These are phyloP conservation scores for Chrysoporthe puriensis DNA, from an alignment of 2,329 filamentous ascomycete species.

Conservation along the genomic window DNA sequence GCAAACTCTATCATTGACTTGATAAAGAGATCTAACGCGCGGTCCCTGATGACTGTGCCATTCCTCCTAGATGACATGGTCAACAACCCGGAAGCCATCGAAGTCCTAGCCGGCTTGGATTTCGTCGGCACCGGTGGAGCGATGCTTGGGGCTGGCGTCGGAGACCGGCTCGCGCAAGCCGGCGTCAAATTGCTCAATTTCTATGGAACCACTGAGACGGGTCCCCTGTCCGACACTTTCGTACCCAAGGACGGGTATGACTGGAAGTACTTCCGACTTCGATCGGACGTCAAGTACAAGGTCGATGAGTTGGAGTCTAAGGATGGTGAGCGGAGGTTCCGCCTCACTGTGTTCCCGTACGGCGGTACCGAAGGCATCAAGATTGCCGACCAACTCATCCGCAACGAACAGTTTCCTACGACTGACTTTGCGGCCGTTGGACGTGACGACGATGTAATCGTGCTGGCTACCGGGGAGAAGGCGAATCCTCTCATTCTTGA, in stretches of 20 bases:
- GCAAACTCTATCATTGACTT: background rate
- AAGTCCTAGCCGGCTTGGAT: background rate
- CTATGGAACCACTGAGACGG: conserved; percentile 11
- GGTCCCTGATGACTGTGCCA: conserved; percentile 9
- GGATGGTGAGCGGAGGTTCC: background rate
- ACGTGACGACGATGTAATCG: conserved; percentile 3
- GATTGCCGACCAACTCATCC: conserved; percentile 1
- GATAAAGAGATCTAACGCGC: background rate
- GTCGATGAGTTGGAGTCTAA: background rate
- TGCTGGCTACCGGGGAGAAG: conserved; percentile 6
- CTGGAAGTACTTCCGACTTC: conserved; percentile 7
- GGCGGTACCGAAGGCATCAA: background rate
- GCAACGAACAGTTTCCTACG: background rate
- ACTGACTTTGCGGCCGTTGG: background rate
- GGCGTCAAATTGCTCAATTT: conserved; percentile 12
- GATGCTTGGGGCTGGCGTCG: background rate
- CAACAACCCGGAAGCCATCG: background rate
- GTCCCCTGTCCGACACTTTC: conserved; percentile 1
- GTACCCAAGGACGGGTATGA: background rate
- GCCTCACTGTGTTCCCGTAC: background rate
- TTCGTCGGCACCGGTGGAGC: conserved; percentile 8
- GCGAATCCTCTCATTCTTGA: conserved; percentile 1
- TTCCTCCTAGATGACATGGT: conserved; percentile 5
- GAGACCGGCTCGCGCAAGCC: background rate
- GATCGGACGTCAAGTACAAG: background rate